A percentile compares a stretch with the other conserved stretches of the same genome.
These are phyloP conservation scores for Raphanus sativus DNA, from an alignment of 345 rosid genomes.

Conservation along the genomic window DNA sequence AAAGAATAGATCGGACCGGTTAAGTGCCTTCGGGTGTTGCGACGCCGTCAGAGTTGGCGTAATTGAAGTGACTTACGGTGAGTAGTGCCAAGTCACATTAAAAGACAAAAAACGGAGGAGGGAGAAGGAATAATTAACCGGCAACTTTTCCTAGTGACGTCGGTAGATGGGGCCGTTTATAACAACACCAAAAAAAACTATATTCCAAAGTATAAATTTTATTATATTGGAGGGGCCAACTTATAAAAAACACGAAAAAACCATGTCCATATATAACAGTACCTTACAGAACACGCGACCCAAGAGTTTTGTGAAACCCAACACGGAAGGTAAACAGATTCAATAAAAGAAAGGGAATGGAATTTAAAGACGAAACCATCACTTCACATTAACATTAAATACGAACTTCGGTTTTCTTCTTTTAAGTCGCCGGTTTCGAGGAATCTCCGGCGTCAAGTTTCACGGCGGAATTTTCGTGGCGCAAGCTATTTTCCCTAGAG, in stretches of 20 bases:
- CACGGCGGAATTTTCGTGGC: conserved; percentile 50
- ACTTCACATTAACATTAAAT: conserved; percentile 1
- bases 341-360: conserved; percentile 1
- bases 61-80: conserved; percentile 24
- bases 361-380: conserved; percentile 33
- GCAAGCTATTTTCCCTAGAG: conserved; percentile 76
- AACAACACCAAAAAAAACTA: background rate
- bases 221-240: conserved; percentile 25
- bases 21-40: background rate
- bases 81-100: conserved; percentile 28
- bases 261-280: conserved; percentile 11
- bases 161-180: conserved; percentile 33
- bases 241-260: conserved; percentile 10
- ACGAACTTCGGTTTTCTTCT: background rate
- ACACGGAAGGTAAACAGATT: conserved; percentile 30
- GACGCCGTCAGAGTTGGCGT: conserved; percentile 32
- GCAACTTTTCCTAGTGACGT: conserved; percentile 34
- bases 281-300: conserved; percentile 35
- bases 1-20: conserved; percentile 1
- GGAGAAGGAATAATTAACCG: conserved; percentile 35
- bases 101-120: conserved; percentile 31
- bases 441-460: conserved; percentile 32
- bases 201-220: background rate
- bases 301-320: conserved; percentile 23
- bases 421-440: conserved; percentile 27